Percentiles rank a stretch among this genome's conserved stretches.
phyloP scores from a whole-genome alignment of 805 yeast species.

The Ogataea wickerhamii region DNA sequence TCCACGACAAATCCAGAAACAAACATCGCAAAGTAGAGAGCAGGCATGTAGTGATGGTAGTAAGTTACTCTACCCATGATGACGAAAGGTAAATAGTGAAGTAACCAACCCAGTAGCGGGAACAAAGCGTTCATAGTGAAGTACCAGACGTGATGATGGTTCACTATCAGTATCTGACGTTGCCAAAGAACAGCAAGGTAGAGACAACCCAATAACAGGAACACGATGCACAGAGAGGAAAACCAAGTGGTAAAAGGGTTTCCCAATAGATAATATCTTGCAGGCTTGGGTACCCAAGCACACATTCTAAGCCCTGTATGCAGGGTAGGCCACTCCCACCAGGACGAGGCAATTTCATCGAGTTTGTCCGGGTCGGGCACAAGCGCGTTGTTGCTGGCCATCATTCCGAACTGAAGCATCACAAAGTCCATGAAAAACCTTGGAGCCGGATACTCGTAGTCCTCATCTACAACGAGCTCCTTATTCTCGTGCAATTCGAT shows the following conservation, averaged over 20 bases:
- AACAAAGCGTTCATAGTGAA: conserved; percentile 61
- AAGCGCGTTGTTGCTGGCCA: conserved; percentile 79
- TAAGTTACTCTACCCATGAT: conserved; percentile 85
- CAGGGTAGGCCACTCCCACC: conserved; percentile 84
- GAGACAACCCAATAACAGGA: conserved; percentile 38
- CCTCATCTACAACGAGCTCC: conserved; percentile 35
- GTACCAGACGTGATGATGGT: conserved; percentile 19
- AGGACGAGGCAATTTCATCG: conserved; percentile 67
- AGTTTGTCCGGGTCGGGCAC: conserved; percentile 70
- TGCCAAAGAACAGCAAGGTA: conserved; percentile 55
- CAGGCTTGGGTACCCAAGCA: conserved; percentile 55
- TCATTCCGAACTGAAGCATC: conserved; percentile 72
- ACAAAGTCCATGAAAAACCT: conserved; percentile 66
- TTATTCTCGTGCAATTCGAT: conserved; percentile 64
- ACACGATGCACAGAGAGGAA: conserved; percentile 46
- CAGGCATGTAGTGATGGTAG: conserved; percentile 83
- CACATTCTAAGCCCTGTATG: conserved; percentile 73
- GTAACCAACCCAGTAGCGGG: conserved; percentile 79
- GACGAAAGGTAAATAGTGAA: conserved; percentile 71
- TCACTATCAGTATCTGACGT: conserved; percentile 54
- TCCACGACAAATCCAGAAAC: conserved; percentile 54
- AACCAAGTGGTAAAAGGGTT: conserved; percentile 65
- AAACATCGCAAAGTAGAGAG: conserved; percentile 70
- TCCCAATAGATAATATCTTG: conserved; percentile 64
- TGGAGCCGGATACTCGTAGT: conserved; percentile 42